A percentile compares a stretch with the other conserved stretches of the same genome.
These are phyloP conservation scores for Entomortierella parvispora DNA, from an alignment of 192 early-diverging fungal genomes.

Conservation along the genomic window DNA sequence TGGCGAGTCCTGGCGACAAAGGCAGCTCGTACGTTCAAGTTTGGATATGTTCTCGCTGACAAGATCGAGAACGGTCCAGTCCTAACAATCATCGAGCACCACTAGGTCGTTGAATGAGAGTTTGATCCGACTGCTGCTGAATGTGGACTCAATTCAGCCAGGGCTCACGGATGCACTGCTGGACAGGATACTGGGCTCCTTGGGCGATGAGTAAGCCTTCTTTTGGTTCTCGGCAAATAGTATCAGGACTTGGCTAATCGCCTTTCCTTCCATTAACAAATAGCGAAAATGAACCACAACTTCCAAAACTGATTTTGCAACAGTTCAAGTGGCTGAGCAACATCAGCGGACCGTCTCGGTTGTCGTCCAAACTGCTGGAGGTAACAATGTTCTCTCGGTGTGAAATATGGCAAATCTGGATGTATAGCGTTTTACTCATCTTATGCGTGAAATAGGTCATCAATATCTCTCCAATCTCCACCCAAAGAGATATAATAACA, in stretches of 20 bases:
- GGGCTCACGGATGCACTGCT: slow-evolving; percentile 69
- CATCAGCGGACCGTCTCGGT: slow-evolving; percentile 65
- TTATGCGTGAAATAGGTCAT: slow-evolving; percentile 55
- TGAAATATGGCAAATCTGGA: neutral
- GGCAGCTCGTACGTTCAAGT: slow-evolving; percentile 24
- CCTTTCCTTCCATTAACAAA: neutral
- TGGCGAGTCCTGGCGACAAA: slow-evolving; percentile 2
- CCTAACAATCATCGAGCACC: neutral
- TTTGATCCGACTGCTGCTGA: slow-evolving; percentile 67
- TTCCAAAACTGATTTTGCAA: slow-evolving; percentile 70
- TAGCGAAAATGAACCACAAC: slow-evolving; percentile 59
- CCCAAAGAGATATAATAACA: slow-evolving; percentile 79
- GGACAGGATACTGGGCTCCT: slow-evolving; percentile 49
- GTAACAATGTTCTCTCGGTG: slow-evolving; percentile 20
- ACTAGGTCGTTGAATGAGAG: slow-evolving; percentile 53
- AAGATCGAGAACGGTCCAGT: neutral
- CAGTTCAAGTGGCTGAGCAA: slow-evolving; percentile 84
- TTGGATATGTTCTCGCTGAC: neutral
- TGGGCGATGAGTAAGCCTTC: slow-evolving; percentile 38
- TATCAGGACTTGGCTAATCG: neutral
- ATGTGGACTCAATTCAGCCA: slow-evolving; percentile 68
- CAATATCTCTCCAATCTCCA: slow-evolving; percentile 65
- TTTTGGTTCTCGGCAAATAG: too few species aligned
- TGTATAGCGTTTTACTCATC: neutral
- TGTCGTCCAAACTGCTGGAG: slow-evolving; percentile 75